Conservation (phyloP, 352 stramenopile genomes). For the Ophiocytium majus region DNA sequence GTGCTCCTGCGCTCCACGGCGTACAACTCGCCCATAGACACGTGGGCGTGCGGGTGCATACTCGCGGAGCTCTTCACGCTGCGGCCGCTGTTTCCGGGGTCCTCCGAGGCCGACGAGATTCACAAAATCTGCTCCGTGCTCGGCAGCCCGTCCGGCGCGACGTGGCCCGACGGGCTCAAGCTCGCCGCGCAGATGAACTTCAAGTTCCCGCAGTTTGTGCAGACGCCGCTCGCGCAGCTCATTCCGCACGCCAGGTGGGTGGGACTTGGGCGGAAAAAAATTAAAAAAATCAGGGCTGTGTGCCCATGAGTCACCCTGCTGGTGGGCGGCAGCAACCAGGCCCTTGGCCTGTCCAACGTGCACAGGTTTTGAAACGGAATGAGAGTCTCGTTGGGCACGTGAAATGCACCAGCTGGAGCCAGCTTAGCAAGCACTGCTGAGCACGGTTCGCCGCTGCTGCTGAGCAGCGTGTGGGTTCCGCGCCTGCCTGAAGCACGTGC, state of each 20-base stretch:
- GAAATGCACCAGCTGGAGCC: too few relatives aligned
- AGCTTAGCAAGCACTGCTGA: too few relatives aligned
- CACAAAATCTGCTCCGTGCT: conserved; percentile 95
- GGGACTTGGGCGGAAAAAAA: too few relatives aligned
- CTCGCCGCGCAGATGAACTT: conserved; percentile 91
- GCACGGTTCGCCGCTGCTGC: too few relatives aligned
- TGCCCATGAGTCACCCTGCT: too few relatives aligned
- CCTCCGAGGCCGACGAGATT: conserved; percentile 92
- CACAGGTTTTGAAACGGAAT: too few relatives aligned
- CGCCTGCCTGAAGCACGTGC: too few relatives aligned
- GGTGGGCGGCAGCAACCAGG: too few relatives aligned
- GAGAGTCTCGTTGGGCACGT: too few relatives aligned
- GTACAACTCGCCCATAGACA: conserved; percentile 96
- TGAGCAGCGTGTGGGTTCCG: too few relatives aligned
- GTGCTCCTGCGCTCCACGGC: conserved; percentile 85
- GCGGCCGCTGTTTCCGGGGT: conserved; percentile 92
- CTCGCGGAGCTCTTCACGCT: conserved; percentile 95
- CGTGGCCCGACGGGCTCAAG: conserved; percentile 89
- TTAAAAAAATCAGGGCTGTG: too few relatives aligned
- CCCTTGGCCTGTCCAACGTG: too few relatives aligned
- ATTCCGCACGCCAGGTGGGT: conserved; percentile 74
- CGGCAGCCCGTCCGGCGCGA: conserved; percentile 78
- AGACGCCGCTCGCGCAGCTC: conserved; percentile 75
- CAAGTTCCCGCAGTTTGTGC: conserved; percentile 87
- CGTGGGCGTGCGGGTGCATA: conserved; percentile 95